These are phyloP conservation scores for Lactifluus pinguis DNA, from an alignment of 768 basidiomycete genomes.

Conservation along the genomic window DNA sequence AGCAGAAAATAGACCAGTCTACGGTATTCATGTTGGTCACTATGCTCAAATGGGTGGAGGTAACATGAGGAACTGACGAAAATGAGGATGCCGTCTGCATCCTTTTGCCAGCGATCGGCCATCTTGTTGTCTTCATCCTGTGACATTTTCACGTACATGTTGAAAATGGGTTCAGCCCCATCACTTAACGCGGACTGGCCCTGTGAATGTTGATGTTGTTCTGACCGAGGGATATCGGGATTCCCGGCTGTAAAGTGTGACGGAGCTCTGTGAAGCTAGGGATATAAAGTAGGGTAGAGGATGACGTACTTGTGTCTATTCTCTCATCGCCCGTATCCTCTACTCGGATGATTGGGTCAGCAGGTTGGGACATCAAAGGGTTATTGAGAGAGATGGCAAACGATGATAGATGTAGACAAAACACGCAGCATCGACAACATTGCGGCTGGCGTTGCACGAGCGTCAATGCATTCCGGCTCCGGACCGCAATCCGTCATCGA, in stretches of 20 bases:
- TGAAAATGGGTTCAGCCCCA: neutral
- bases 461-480: too few relatives aligned
- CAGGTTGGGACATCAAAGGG: neutral
- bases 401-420: too few relatives aligned
- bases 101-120: neutral
- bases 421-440: too few relatives aligned
- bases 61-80: neutral
- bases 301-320: neutral
- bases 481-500: too few relatives aligned
- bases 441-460: too few relatives aligned
- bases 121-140: slow-evolving; percentile 3
- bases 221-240: neutral
- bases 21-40: too few relatives aligned
- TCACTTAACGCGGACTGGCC: neutral
- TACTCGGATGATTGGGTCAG: neutral
- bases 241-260: neutral
- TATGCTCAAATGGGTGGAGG: too few relatives aligned
- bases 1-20: slow-evolving; percentile 1
- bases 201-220: neutral
- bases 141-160: slow-evolving; percentile 12
- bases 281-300: neutral
- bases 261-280: neutral
- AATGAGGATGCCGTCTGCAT: neutral
- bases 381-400: neutral
- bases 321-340: neutral